Conservation (phyloP, 2,329 filamentous ascomycete species). For the Aspergillus neoniger region DNA sequence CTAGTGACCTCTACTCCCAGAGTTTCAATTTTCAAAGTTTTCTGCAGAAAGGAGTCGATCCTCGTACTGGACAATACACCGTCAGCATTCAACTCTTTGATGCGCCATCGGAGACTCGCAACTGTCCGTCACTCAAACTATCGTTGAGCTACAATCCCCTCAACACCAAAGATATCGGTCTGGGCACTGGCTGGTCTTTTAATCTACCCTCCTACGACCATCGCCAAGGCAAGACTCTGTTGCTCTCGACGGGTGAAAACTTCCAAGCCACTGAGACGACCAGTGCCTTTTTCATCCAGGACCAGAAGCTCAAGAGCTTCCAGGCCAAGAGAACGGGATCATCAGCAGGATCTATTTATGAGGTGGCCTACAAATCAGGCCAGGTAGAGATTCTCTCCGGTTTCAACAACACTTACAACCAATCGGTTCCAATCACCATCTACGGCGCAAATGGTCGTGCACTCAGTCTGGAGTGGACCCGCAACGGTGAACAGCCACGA, state of each 20-base stretch:
- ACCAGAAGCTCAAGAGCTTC: not conserved
- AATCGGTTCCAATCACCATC: not conserved
- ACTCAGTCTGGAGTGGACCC: not conserved
- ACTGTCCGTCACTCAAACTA: slow-evolving; percentile 11
- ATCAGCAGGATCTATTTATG: not conserved
- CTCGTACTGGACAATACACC: slow-evolving; percentile 1
- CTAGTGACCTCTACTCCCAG: not conserved
- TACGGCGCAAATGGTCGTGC: not conserved
- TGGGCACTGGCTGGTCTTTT: slow-evolving; percentile 13
- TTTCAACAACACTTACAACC: not conserved
- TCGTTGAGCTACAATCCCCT: slow-evolving; percentile 5
- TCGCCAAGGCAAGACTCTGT: not conserved
- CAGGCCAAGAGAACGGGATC: too few relatives aligned
- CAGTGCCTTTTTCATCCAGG: not conserved
- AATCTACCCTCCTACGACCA: not conserved
- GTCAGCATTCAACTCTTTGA: slow-evolving; percentile 8
- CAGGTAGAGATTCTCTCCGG: not conserved
- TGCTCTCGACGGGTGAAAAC: not conserved
- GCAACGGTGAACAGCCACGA: not conserved
- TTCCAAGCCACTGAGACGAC: not conserved
- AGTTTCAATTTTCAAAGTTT: not conserved
- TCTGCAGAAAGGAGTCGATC: not conserved
- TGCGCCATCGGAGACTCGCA: slow-evolving; percentile 2
- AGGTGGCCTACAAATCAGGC: not conserved
- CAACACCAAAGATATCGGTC: not conserved